Percentiles rank a stretch among this genome's conserved stretches.
Evolutionary conservation across 371 early-diverging fungal genomes (phyloP).

Genomic region (Furculomyces boomerangus): DNA sequence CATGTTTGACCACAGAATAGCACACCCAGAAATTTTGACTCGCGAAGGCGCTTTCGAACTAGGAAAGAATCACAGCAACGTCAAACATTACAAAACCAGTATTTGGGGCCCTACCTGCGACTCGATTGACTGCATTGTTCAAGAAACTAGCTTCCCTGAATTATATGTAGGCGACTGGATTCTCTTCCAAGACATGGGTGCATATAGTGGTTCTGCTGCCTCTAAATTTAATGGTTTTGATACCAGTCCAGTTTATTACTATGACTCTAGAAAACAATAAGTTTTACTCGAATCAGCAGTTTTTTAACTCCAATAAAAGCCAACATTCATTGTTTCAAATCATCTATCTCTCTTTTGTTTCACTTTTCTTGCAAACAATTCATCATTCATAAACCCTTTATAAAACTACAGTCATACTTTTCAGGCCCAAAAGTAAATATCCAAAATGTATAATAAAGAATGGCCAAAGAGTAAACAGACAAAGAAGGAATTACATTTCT

Average conservation of each 20-base stretch:
- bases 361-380: not conserved
- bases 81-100: conserved; percentile 31
- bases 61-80: not conserved
- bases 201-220: conserved; percentile 82
- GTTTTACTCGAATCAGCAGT: not conserved
- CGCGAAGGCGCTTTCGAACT: conserved; percentile 25
- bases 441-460: too few species aligned
- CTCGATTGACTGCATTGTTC: conserved; percentile 83
- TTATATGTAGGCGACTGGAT: conserved; percentile 92
- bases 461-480: too few species aligned
- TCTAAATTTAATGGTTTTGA: conserved; percentile 84
- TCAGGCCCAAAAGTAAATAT: too few species aligned
- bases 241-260: conserved; percentile 66
- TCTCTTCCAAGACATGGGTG: conserved; percentile 89
- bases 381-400: too few species aligned
- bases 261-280: conserved; percentile 35
- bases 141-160: conserved; percentile 50
- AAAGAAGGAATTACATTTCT: too few species aligned
- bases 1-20: conserved; percentile 85
- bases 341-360: not conserved
- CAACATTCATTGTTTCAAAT: not conserved
- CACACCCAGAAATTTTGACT: conserved; percentile 45
- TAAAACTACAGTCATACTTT: too few species aligned
- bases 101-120: conserved; percentile 99
- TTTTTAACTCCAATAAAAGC: not conserved